These are phyloP conservation scores for Phylloporus arenicola DNA, from an alignment of 768 basidiomycete species.

Conservation along the genomic window DNA sequence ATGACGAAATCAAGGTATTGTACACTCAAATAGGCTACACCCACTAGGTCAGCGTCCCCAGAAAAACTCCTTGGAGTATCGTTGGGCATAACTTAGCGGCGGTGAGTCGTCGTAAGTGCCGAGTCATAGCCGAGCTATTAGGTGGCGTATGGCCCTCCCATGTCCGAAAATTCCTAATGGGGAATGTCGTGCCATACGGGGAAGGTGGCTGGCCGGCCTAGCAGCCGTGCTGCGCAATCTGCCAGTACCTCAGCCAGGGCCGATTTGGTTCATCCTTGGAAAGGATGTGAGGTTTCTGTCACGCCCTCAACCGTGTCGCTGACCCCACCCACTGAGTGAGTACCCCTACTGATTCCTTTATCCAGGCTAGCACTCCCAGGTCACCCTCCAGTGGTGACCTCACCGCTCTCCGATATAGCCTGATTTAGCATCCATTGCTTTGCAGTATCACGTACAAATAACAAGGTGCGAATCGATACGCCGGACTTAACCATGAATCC, in stretches of 20 bases:
- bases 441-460: constrained; percentile 26
- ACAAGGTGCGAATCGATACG: constrained; percentile 5
- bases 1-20: constrained; percentile 8
- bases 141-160: not conserved
- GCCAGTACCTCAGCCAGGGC: not conserved
- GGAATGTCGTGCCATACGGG: not conserved
- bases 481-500: constrained; percentile 4
- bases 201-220: not conserved
- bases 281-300: no score
- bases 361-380: not conserved
- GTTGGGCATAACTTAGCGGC: constrained; percentile 40
- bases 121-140: constrained; percentile 2
- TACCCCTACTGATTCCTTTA: not conserved
- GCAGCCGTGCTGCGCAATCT: not conserved
- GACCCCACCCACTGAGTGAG: not conserved
- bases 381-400: constrained; percentile 7
- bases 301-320: not conserved
- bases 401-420: constrained; percentile 22
- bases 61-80: constrained; percentile 57
- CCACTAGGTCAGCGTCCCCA: constrained; percentile 49
- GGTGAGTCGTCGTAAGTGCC: not conserved
- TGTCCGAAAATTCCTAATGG: not conserved
- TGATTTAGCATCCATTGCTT: constrained; percentile 16
- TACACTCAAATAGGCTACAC: constrained; percentile 12
- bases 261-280: not conserved